Evolutionary conservation across 1,284 basidiomycete genomes (phyloP).

Genomic region (Malassezia furfur): DNA sequence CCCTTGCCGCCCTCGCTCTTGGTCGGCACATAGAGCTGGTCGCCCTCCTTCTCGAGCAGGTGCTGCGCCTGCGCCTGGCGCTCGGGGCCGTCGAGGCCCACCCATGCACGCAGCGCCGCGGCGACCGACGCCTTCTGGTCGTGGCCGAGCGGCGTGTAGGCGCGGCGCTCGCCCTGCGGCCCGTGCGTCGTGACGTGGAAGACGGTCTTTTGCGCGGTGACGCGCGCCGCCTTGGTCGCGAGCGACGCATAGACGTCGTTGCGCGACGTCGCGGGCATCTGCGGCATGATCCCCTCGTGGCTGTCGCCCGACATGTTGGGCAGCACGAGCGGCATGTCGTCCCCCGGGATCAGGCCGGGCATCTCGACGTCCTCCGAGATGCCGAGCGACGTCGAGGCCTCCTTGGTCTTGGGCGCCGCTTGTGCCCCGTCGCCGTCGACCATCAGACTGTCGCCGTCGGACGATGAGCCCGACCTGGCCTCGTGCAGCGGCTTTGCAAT

Average conservation of each 20-base stretch:
- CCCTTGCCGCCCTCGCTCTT: not conserved
- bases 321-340: not conserved
- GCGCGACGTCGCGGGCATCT: too few species aligned
- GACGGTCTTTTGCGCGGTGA: not conserved
- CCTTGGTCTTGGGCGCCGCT: not conserved
- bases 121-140: slow-evolving; percentile 29
- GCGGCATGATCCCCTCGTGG: too few species aligned
- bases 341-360: not conserved
- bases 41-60: slow-evolving; percentile 26
- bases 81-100: slow-evolving; percentile 39
- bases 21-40: slow-evolving; percentile 5
- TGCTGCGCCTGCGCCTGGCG: slow-evolving; percentile 29
- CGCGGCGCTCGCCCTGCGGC: not conserved
- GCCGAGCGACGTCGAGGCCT: slow-evolving; percentile 1
- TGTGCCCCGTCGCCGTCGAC: not conserved
- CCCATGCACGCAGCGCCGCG: slow-evolving; percentile 32
- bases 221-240: not conserved
- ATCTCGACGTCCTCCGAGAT: slow-evolving; percentile 2
- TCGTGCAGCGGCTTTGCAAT: not conserved
- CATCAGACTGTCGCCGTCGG: not conserved
- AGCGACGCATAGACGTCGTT: not conserved
- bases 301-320: not conserved
- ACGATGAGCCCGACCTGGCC: not conserved
- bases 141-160: slow-evolving; percentile 21
- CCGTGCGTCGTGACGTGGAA: not conserved